Base-by-base conservation (phyloP, 768 basidiomycete species). In the Leucocoprinus sp. region DNA sequence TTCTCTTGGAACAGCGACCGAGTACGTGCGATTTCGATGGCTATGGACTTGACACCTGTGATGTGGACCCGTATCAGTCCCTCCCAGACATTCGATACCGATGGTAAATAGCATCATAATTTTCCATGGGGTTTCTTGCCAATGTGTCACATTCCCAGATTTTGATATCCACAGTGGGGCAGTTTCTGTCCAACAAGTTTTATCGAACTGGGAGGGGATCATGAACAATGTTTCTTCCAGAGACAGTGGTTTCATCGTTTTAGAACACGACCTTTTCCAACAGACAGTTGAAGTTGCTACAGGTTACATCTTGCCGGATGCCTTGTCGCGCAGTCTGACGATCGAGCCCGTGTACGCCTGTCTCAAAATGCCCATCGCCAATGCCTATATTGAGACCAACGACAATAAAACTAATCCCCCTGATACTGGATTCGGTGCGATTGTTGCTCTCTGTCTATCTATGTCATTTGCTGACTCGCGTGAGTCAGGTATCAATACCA, bases 201-300 rank as follows among this genome's bases (percentile, higher is more conserved):
- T 84, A 14, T 64, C 70, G 50, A 83, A 83, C 63, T 91, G 89
- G 77, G 68, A 87, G 53, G 64, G 66, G 51, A 90, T 93, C 64
- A 65, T 91, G 37, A 63, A 63, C 37, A 82, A 81, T 54, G 82
- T 73, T 6, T 64, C 77, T 2, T 56, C 61, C 19, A 65, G 85
- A 45, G 51, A 71, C 55, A 76, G 62, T n/a, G 92, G 92, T 8
- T 95, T 95, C 71, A 89, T 95, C 55, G 84, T 89, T 40, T 73
- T 95, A 27, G 86, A 88, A 61, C 84, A 88, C 59, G 90, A 92
- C 62, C 71, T 91, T 26, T 92, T 88, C 70, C 78, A 82, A 62
- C 82, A 91, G 60, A 72, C 80, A 1, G 89, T 92, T 35, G 84
- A 92, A 50, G 72, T 93, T 17, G 89, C 90, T 3, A 84, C 83